Evolutionary conservation across 306 rosid species (phyloP).

Genomic region (Quercus robur): DNA sequence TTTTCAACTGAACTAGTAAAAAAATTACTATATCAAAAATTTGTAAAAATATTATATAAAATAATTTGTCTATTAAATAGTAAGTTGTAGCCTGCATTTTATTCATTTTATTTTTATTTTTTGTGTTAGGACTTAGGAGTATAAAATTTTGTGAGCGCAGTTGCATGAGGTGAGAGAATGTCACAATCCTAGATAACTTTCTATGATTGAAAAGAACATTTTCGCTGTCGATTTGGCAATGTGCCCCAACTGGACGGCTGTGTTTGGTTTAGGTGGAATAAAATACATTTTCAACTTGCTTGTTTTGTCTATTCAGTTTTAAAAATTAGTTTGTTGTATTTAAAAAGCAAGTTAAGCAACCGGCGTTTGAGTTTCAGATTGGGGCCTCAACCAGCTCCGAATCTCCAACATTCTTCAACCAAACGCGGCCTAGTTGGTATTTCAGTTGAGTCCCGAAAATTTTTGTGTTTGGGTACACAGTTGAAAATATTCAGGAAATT

Average conservation of each 20-base stretch:
- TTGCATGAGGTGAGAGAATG: conserved; percentile 28
- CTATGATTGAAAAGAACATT: background rate
- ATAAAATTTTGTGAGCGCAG: conserved; percentile 4
- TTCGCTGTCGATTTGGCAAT: background rate
- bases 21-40: too few relatives aligned
- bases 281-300: background rate
- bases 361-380: conserved; percentile 1
- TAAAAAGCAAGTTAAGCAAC: background rate
- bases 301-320: background rate
- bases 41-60: background rate
- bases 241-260: background rate
- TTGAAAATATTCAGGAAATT: background rate
- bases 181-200: conserved; percentile 2
- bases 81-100: background rate
- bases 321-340: background rate
- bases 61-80: background rate
- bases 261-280: conserved; percentile 15
- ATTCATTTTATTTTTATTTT: background rate
- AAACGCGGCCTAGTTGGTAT: background rate
- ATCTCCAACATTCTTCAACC: background rate
- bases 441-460: background rate
- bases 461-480: background rate
- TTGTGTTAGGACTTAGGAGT: background rate
- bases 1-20: too few relatives aligned
- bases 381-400: background rate